These are phyloP conservation scores for Solanum piurae DNA, from an alignment of 257 asterid genomes.

Conservation along the genomic window DNA sequence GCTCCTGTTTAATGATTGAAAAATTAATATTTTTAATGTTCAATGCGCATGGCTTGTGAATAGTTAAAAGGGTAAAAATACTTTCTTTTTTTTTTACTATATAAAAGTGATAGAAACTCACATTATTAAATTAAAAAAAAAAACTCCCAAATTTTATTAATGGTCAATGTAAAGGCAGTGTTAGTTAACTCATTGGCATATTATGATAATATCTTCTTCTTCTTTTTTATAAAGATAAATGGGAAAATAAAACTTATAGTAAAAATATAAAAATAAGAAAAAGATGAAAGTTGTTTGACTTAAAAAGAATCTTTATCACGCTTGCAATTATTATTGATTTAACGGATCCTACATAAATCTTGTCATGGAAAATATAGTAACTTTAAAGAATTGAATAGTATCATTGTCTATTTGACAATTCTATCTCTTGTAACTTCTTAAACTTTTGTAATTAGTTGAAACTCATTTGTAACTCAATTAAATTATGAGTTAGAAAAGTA, in stretches of 20 bases:
- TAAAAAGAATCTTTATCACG: slow-evolving; percentile 3
- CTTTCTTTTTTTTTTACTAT: background rate
- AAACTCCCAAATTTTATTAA: background rate
- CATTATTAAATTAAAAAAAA: background rate
- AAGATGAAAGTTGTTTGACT: slow-evolving; percentile 1
- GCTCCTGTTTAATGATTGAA: background rate
- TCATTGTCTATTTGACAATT: background rate
- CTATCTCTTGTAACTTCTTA: background rate
- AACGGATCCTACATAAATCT: background rate
- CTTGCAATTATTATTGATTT: slow-evolving; percentile 6
- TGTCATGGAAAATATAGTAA: background rate
- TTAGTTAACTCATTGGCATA: background rate
- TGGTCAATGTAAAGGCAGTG: background rate
- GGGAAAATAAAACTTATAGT: background rate
- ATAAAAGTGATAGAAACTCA: background rate
- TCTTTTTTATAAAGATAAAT: background rate
- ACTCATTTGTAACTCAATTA: background rate
- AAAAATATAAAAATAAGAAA: background rate
- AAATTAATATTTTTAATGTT: background rate
- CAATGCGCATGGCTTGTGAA: background rate
- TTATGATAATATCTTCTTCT: background rate
- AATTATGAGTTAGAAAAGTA: background rate
- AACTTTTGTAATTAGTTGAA: background rate
- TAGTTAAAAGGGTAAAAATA: background rate
- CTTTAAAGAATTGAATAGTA: background rate